Percentiles rank a stretch among this genome's conserved stretches.
Conservation (phyloP, 495 filamentous ascomycete genomes). For the Podospora pseudoanserina region DNA sequence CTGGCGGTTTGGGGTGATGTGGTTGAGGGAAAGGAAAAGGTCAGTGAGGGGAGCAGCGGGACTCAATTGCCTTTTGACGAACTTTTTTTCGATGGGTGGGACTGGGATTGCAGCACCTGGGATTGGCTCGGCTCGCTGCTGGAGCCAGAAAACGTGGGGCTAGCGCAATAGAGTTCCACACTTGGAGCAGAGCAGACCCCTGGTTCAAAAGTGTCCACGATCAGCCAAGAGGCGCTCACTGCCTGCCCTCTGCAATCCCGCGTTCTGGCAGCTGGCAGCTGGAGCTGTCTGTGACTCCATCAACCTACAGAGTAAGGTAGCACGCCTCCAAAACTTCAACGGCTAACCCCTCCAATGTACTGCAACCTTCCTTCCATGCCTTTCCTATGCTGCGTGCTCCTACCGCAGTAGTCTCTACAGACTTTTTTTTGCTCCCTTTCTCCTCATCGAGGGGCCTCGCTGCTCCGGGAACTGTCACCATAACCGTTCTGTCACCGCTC, state of each 20-base stretch:
- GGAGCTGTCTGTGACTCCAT: background rate
- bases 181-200: background rate
- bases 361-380: background rate
- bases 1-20: constrained; percentile 42
- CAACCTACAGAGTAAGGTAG: background rate
- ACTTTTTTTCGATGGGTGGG: constrained; percentile 34
- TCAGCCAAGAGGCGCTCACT: background rate
- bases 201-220: background rate
- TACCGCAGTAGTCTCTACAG: background rate
- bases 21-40: constrained; percentile 34
- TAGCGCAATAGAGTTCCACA: constrained; percentile 4
- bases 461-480: background rate
- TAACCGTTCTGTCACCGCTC: constrained; percentile 20
- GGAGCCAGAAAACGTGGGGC: constrained; percentile 21
- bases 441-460: background rate
- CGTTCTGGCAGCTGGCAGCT: constrained; percentile 15
- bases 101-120: constrained; percentile 5
- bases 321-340: background rate
- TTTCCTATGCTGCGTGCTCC: background rate
- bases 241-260: background rate
- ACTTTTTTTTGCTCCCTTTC: background rate
- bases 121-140: constrained; percentile 13
- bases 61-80: constrained; percentile 33
- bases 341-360: constrained; percentile 8
- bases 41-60: constrained; percentile 33